phyloP scores from a whole-genome alignment of 257 asterid species.

The Rubia yunnanensis region DNA sequence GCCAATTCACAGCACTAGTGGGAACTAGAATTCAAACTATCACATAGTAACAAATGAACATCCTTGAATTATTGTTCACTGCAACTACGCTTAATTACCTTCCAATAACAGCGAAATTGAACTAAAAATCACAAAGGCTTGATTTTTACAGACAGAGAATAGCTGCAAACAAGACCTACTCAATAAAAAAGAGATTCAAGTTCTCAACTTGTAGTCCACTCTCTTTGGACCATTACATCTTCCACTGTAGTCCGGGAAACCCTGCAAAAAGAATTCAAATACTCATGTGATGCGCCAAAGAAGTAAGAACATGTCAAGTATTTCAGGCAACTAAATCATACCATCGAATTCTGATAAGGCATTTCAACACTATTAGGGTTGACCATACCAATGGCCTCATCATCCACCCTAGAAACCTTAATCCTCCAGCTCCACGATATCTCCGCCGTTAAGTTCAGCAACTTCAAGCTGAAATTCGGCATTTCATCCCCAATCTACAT shows the following conservation, averaged over 20 bases:
- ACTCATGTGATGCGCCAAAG: slow-evolving; percentile 4
- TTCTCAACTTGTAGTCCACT: slow-evolving; percentile 32
- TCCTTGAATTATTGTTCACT: not conserved
- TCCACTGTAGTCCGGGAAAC: slow-evolving; percentile 14
- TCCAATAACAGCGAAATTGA: not conserved
- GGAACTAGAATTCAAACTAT: not conserved
- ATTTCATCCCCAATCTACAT: too few relatives aligned
- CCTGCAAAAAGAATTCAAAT: slow-evolving; percentile 14
- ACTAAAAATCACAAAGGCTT: not conserved
- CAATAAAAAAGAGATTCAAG: not conserved
- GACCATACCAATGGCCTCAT: too few relatives aligned
- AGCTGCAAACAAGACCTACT: not conserved
- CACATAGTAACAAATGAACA: not conserved
- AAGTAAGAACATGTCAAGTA: not conserved
- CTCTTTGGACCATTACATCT: slow-evolving; percentile 28
- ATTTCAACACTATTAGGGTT: slow-evolving; percentile 11
- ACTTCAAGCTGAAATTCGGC: too few relatives aligned
- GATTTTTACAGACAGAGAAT: not conserved
- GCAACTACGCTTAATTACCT: not conserved
- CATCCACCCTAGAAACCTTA: too few relatives aligned
- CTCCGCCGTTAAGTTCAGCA: too few relatives aligned
- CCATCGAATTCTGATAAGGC: slow-evolving; percentile 20
- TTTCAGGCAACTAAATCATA: slow-evolving; percentile 5
- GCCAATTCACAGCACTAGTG: not conserved
- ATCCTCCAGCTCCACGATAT: too few relatives aligned